These are phyloP conservation scores for Debaryomyces singareniensis DNA, from an alignment of 1,139 yeast species.

Conservation along the genomic window DNA sequence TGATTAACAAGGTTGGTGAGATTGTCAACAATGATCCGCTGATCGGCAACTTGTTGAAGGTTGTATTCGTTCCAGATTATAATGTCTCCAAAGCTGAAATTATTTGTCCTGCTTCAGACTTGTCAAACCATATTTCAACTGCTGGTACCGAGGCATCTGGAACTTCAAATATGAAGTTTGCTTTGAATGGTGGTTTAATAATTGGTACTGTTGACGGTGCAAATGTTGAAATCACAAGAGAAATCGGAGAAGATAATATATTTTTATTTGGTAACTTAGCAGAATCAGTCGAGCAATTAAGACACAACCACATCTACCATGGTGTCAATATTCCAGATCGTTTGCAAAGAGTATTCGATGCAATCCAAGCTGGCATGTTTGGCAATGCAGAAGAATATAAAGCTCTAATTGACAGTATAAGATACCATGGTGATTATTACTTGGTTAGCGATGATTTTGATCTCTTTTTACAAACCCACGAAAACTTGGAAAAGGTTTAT, in stretches of 20 bases:
- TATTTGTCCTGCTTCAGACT: conserved; percentile 83
- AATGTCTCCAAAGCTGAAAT: conserved; percentile 92
- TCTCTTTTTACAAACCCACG: conserved; percentile 76
- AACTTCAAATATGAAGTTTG: conserved; percentile 94
- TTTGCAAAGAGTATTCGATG: conserved; percentile 56
- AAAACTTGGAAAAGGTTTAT: conserved; percentile 66
- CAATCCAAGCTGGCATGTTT: conserved; percentile 64
- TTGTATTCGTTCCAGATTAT: conserved; percentile 85
- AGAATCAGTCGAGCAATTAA: conserved; percentile 80
- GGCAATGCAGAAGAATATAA: conserved; percentile 67
- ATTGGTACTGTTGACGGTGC: conserved; percentile 98
- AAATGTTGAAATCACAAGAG: conserved; percentile 90
- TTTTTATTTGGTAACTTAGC: conserved; percentile 88
- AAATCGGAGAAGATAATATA: conserved; percentile 88
- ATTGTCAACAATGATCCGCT: conserved; percentile 76
- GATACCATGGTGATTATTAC: conserved; percentile 76
- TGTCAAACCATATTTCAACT: conserved; percentile 93
- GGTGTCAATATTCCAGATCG: conserved; percentile 50
- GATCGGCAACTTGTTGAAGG: conserved; percentile 72
- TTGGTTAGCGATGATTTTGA: conserved; percentile 87
- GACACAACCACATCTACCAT: conserved; percentile 67
- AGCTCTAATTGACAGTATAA: conserved; percentile 63
- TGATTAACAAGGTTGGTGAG: conserved; percentile 74
- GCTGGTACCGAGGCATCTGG: conserved; percentile 98
- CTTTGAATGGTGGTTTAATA: conserved; percentile 86